Evolutionary conservation across 306 rosid genomes (phyloP).

Genomic region (Quercus parvula): DNA sequence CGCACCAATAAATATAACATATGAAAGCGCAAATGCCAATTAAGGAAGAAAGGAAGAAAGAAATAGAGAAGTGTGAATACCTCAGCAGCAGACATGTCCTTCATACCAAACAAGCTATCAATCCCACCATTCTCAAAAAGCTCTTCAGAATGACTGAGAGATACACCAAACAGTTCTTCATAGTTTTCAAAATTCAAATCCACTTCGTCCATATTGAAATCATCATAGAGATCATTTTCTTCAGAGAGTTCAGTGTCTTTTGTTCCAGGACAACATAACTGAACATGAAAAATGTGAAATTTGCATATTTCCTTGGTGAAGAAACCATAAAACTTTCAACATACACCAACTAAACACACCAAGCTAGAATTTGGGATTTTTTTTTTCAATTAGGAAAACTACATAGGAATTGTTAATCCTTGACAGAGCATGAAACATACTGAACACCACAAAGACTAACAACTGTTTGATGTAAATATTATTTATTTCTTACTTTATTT

Average conservation of each 20-base stretch:
- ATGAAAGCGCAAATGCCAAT: not conserved
- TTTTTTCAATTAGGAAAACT: not conserved
- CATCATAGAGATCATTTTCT: conserved; percentile 54
- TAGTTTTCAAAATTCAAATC: conserved; percentile 82
- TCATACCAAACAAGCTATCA: conserved; percentile 78
- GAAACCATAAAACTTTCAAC: conserved; percentile 13
- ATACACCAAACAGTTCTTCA: conserved; percentile 80
- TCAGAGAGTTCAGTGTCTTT: conserved; percentile 45
- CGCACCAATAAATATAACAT: conserved; percentile 5
- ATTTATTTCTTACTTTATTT: not conserved
- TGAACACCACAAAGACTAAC: not conserved
- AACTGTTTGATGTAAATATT: not conserved
- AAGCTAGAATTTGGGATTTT: conserved; percentile 4
- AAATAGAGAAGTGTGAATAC: conserved; percentile 35
- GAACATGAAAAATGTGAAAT: conserved; percentile 37
- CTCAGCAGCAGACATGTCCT: conserved; percentile 69
- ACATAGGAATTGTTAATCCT: not conserved
- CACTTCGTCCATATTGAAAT: conserved; percentile 83
- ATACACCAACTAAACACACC: not conserved
- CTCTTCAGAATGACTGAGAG: conserved; percentile 78
- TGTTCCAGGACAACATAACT: conserved; percentile 55
- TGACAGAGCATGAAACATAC: not conserved
- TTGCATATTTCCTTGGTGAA: conserved; percentile 27
- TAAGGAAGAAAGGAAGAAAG: conserved; percentile 4
- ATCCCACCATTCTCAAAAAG: conserved; percentile 91